A percentile compares a stretch with the other conserved stretches of the same genome.
These are phyloP conservation scores for Pyrenochaeta sp. DNA, from an alignment of 2,329 filamentous ascomycete species.

Conservation along the genomic window DNA sequence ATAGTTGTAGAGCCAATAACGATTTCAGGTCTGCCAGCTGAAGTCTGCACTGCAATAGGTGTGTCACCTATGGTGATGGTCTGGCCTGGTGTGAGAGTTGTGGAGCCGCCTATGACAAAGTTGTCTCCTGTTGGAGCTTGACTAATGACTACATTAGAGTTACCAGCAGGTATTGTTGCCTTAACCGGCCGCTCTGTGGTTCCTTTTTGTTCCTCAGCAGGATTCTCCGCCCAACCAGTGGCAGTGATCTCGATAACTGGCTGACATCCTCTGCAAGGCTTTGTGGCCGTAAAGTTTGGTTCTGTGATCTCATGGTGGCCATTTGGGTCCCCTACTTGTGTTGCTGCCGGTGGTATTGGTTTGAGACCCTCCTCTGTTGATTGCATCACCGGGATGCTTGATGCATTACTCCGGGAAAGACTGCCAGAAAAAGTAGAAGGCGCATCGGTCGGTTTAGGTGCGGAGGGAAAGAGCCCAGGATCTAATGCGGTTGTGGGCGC, in stretches of 20 bases:
- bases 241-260: constrained; percentile 37
- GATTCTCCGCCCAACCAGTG: constrained; percentile 32
- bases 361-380: constrained; percentile 33
- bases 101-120: constrained; percentile 30
- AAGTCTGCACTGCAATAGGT: constrained; percentile 36
- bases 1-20: constrained; percentile 30
- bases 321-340: constrained; percentile 33
- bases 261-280: constrained; percentile 36
- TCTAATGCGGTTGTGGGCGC: constrained; percentile 2
- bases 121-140: constrained; percentile 18
- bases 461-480: constrained; percentile 12
- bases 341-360: constrained; percentile 35
- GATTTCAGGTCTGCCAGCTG: constrained; percentile 27
- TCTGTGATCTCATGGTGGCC: constrained; percentile 44
- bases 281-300: constrained; percentile 37
- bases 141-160: constrained; percentile 25
- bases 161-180: constrained; percentile 24
- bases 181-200: constrained; percentile 10
- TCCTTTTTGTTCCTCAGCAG: constrained; percentile 28
- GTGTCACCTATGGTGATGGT: constrained; percentile 32
- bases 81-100: constrained; percentile 27
- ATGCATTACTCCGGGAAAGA: constrained; percentile 8
- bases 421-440: background rate
- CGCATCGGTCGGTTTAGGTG: constrained; percentile 4
- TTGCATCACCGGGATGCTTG: constrained; percentile 17